Conservation (phyloP, 208 protist species). For the Jaenimonas drosophilae region DNA sequence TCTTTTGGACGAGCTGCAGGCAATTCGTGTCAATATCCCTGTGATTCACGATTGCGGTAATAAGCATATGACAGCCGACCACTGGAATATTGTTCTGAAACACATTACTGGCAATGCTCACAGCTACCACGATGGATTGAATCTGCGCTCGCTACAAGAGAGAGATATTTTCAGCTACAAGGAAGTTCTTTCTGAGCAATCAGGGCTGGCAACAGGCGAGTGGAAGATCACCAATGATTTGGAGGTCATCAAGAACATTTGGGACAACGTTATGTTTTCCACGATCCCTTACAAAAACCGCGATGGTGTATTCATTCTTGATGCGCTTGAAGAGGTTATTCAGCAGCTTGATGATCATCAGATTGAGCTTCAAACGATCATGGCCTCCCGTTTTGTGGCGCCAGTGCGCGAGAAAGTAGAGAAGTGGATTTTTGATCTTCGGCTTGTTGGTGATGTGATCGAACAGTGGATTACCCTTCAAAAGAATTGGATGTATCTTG, state of each 20-base stretch:
- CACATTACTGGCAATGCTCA: conserved; percentile 73
- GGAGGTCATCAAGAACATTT: conserved; percentile 78
- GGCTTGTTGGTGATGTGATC: conserved; percentile 80
- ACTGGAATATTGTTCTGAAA: conserved; percentile 91
- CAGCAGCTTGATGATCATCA: conserved; percentile 91
- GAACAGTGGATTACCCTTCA: conserved; percentile 95
- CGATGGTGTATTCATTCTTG: conserved; percentile 87
- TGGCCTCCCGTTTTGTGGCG: conserved; percentile 86
- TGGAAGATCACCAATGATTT: conserved; percentile 90
- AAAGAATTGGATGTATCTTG: conserved; percentile 96
- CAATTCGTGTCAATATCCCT: conserved; percentile 62
- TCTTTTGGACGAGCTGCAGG: conserved; percentile 70
- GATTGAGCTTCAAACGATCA: conserved; percentile 86
- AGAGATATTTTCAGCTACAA: conserved; percentile 77
- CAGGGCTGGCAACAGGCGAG: conserved; percentile 88
- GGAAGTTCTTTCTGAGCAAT: conserved; percentile 82
- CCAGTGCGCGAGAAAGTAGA: conserved; percentile 79
- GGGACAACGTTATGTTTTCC: conserved; percentile 63
- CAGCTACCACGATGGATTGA: conserved; percentile 80
- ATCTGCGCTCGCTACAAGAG: conserved; percentile 70
- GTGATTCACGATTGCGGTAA: conserved; percentile 92
- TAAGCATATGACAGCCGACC: conserved; percentile 80
- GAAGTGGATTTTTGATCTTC: conserved; percentile 85
- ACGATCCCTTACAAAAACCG: conserved; percentile 83
- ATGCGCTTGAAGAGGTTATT: conserved; percentile 86